A percentile compares a stretch with the other conserved stretches of the same genome.
These are phyloP conservation scores for Termitomyces sp. DNA, from an alignment of 768 basidiomycete species.

Conservation along the genomic window DNA sequence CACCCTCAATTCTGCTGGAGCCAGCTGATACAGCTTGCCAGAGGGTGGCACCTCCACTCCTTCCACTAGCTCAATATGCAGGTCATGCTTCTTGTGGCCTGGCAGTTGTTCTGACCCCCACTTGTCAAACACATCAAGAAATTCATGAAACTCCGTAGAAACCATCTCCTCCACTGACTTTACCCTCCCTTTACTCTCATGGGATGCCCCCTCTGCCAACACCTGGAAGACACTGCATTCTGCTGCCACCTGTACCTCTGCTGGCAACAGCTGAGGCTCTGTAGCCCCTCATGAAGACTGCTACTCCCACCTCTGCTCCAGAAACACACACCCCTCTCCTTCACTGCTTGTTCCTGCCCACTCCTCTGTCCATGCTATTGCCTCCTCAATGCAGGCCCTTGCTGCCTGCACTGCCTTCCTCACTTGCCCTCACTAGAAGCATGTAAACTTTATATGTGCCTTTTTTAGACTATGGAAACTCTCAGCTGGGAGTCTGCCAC, in stretches of 20 bases:
- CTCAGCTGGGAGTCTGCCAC: not conserved
- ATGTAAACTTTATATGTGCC: not conserved
- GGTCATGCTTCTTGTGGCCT: not conserved
- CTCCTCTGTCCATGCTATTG: not conserved
- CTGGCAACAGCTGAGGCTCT: not conserved
- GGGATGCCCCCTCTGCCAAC: not conserved
- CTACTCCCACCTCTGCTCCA: not conserved
- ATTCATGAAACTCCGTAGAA: not conserved
- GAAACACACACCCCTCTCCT: not conserved
- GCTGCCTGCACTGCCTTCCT: not conserved
- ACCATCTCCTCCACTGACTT: not conserved
- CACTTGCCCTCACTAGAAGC: not conserved
- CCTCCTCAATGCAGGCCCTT: not conserved
- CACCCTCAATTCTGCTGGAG: not conserved
- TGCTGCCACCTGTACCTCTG: not conserved
- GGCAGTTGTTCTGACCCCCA: not conserved
- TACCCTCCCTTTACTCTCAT: not conserved
- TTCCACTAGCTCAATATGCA: not conserved
- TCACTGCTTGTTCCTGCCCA: not conserved
- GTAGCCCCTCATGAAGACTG: not conserved
- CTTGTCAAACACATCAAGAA: not conserved
- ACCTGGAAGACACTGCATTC: not conserved
- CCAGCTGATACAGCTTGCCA: not conserved
- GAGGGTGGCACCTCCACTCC: not conserved
- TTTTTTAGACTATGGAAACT: not conserved